Conservation (phyloP, 1,139 yeast genomes). For the Meyerozyma sp. region DNA sequence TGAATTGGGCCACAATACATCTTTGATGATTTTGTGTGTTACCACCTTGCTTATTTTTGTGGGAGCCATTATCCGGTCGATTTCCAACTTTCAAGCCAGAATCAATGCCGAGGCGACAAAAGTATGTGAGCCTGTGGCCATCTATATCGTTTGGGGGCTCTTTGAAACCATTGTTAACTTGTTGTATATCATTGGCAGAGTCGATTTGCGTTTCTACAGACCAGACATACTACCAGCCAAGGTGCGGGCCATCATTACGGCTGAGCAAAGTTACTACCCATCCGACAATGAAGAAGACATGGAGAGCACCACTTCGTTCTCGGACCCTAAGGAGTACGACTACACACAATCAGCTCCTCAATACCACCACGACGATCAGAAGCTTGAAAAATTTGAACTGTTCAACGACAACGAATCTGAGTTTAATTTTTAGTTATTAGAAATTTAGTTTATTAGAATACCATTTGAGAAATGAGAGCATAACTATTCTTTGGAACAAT, state of each 20-base stretch:
- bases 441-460: neutral
- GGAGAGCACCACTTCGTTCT: neutral
- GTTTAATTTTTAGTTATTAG: neutral
- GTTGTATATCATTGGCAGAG: conserved; percentile 37
- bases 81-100: conserved; percentile 28
- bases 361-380: neutral
- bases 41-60: conserved; percentile 31
- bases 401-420: neutral
- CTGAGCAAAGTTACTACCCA: conserved; percentile 28
- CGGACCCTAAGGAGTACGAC: neutral
- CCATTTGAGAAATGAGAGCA: neutral
- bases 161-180: conserved; percentile 32
- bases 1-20: conserved; percentile 29
- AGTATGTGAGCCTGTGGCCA: conserved; percentile 22
- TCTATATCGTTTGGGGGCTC: conserved; percentile 37
- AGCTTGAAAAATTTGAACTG: neutral
- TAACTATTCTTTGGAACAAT: conserved; percentile 52
- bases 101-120: conserved; percentile 15
- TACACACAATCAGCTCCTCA: neutral
- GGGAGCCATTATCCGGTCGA: conserved; percentile 26
- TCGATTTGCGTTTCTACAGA: conserved; percentile 42
- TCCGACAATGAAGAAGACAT: conserved; percentile 15
- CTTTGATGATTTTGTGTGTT: conserved; percentile 25
- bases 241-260: conserved; percentile 36
- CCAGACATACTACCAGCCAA: conserved; percentile 37